Evolutionary conservation across 768 basidiomycete species (phyloP), one percentile per base, ranked within the genome.

Genomic region (Mrakia hoshinonis): DNA sequence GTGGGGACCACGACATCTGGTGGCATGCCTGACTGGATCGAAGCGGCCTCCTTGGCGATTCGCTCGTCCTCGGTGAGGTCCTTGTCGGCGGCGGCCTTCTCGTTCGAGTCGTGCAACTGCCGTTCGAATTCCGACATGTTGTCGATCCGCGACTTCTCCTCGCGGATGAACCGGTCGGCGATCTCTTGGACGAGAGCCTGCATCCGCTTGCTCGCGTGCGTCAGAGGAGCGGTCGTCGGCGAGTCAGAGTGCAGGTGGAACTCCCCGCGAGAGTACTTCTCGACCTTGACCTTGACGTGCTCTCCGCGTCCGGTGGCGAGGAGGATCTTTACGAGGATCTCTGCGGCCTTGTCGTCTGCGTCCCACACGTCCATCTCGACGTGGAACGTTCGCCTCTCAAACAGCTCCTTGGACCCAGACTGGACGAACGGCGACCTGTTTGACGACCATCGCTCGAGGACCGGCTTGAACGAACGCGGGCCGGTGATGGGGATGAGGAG

Each of bases 311-410:
- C 70, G 31, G 51, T 72, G 9, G 70, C 70, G 29, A 72, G 39
- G 4, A 72, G 65, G 4, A 72, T 43, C 47, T 72, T 72, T 54
- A 72, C 66, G 38, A 72, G 26, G 15, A 72, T 52, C 58, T 72
- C 70, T 11, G 38, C 70, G 12, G 65, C 66, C 65, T 72, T 72
- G 39, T 72, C 70, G 47, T 72, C 39, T 26, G 70, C 70, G 51
- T 72, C 70, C 64, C 65, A 72, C 9, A 72, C 48, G 55, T 72
- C 70, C 18, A 72, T 49, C 46, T 46, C 36, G 24, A 34, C 15
- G 38, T 11, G 12, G 54, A 48, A 67, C 15, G 63, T 65, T 12
- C 66, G 47, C 38, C 70, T 65, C 61, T 73, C 72, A 24, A 68
- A 68, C 22, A 73, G 38, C 20, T 68, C 26, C 62, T 73, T 73